Conservation (phyloP, 768 basidiomycete species). For the Tulasnella sp. region DNA sequence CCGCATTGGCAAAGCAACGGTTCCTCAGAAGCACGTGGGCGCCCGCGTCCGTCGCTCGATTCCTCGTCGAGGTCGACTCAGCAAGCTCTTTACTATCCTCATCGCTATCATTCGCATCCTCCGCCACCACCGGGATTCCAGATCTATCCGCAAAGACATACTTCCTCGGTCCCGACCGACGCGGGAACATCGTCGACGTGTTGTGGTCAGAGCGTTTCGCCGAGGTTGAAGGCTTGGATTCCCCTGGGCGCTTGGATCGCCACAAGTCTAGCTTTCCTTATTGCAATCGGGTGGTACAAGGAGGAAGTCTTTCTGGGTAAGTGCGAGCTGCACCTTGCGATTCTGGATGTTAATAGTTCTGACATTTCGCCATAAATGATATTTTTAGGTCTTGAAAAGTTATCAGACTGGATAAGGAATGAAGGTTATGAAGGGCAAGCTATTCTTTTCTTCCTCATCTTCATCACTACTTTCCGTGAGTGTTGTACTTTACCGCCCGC, state of each 20-base stretch:
- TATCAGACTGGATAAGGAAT: conserved; percentile 65
- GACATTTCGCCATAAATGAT: background rate
- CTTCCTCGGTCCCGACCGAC: background rate
- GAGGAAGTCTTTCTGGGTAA: conserved; percentile 69
- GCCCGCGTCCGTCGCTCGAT: background rate
- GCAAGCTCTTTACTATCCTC: background rate
- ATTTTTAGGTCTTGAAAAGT: conserved; percentile 58
- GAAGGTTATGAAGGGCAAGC: conserved; percentile 65
- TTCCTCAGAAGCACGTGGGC: background rate
- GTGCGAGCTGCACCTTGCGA: conserved; percentile 9
- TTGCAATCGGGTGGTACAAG: conserved; percentile 77
- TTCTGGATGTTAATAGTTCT: conserved; percentile 4
- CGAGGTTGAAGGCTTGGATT: conserved; percentile 56
- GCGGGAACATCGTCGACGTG: background rate
- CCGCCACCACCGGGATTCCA: background rate
- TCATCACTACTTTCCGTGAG: conserved; percentile 81
- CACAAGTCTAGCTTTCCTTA: conserved; percentile 64
- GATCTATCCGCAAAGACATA: background rate
- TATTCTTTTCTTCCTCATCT: conserved; percentile 70
- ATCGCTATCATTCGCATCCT: conserved; percentile 1
- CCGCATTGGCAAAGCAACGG: background rate
- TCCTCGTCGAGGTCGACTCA: background rate
- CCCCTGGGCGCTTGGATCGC: conserved; percentile 67
- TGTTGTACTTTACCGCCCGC: conserved; percentile 2
- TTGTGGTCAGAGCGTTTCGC: conserved; percentile 2